Evolutionary conservation across 2,329 filamentous ascomycete genomes (phyloP), one percentile per base, ranked within the genome.

Genomic region (Ceratocystis papillata): DNA sequence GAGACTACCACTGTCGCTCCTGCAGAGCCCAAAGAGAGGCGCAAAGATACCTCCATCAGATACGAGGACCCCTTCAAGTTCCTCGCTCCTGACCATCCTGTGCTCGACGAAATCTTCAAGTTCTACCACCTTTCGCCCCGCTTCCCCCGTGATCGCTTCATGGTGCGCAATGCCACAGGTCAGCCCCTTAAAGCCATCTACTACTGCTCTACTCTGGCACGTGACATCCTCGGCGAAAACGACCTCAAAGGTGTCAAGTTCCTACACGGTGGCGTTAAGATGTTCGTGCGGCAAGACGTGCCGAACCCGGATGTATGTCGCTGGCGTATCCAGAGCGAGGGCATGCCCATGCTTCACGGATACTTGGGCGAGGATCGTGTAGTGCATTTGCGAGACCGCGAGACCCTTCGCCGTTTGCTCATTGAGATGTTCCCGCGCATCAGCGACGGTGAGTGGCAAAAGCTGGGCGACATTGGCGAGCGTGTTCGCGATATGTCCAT

Each of bases 271-370:
- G 94, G 94, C 69, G 92, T 99, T 44, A 96, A 96, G 78, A 97
- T 97, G 90, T 99, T 96, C 75, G 94, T 97, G 80, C 96, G 96
- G 79, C 93, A 97, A 75, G 91, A 96, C 73, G 88, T 90, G 0
- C 92, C 96, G 68, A 88, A 87, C 4, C 86, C 87, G 45, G 87
- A 92, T 65, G 88, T 94, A 44, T 96, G 92, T 78, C 84, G 87
- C 67, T 99, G 94, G 94, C 86, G 94, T 60, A 94, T 99, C 71
- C 94, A 99, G 79, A 89, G 87, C 12, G 94, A 99, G 76, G 94
- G 94, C 28, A 85, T 99, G 78, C 86, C 88, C 8, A 91, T 99
- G 70, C 80, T 96, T 45, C 89, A 96, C 73, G 89, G 90, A 30
- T 97, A 95, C 81, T 87, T 97, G 1, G 90, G 90, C 22, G 83